Percentiles rank a stretch among this genome's conserved stretches.
Conservation (phyloP, 192 early-diverging fungal genomes). For the Backusella psychrophila region DNA sequence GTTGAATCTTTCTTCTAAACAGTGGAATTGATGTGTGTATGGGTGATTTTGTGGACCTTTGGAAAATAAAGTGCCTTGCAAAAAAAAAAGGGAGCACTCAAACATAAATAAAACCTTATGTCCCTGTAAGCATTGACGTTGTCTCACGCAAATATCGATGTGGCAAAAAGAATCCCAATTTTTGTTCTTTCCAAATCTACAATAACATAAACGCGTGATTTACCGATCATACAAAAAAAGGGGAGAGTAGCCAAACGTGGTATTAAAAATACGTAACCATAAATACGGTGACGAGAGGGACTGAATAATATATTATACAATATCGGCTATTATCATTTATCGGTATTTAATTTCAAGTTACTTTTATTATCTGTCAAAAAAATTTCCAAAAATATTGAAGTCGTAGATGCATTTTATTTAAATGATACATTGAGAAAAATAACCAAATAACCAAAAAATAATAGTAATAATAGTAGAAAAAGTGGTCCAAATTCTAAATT, state of each 20-base stretch:
- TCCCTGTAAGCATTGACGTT: background rate
- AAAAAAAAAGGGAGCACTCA: background rate
- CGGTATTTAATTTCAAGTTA: background rate
- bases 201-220: background rate
- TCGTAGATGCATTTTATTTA: background rate
- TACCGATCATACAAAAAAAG: background rate
- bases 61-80: constrained; percentile 1
- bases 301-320: too few relatives aligned
- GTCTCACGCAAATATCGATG: background rate
- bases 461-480: background rate
- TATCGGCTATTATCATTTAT: background rate
- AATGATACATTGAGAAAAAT: background rate
- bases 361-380: background rate
- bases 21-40: background rate
- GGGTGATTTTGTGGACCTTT: background rate
- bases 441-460: background rate
- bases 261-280: too few relatives aligned
- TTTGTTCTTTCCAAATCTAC: background rate
- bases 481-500: background rate
- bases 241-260: background rate
- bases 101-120: background rate
- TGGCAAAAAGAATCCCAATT: background rate
- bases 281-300: background rate
- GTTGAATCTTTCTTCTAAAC: background rate
- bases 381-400: background rate